Conservation (phyloP, 2,329 filamentous ascomycete species). For the Ophiostoma sp. region DNA sequence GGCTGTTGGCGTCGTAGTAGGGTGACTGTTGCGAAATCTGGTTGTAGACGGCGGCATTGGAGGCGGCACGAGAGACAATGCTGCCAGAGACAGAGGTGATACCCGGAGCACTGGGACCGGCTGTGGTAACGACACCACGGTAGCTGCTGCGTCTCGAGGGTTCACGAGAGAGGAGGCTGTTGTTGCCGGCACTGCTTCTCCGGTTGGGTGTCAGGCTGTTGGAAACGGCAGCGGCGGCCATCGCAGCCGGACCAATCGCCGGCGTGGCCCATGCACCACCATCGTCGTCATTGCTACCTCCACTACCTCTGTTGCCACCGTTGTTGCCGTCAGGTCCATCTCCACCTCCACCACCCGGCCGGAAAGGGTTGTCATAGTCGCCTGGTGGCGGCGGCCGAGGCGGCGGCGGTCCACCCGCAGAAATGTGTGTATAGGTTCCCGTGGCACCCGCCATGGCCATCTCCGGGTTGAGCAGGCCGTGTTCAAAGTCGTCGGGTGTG, state of each 20-base stretch:
- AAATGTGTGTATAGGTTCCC: neutral
- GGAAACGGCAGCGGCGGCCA: neutral
- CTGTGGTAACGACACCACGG: neutral
- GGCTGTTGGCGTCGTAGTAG: constrained; percentile 26
- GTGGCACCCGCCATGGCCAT: constrained; percentile 18
- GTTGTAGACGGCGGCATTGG: neutral
- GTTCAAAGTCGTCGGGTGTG: constrained; percentile 38
- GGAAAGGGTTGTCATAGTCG: constrained; percentile 30
- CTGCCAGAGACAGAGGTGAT: neutral
- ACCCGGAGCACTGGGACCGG: neutral
- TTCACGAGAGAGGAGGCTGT: constrained; percentile 25
- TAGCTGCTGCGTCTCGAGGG: constrained; percentile 10
- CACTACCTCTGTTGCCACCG: neutral
- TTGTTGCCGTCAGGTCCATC: neutral
- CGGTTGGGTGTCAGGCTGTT: neutral
- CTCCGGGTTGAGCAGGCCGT: constrained; percentile 29
- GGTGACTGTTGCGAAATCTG: constrained; percentile 23
- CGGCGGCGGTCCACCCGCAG: constrained; percentile 19
- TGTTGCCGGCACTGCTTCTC: neutral
- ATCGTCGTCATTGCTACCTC: neutral
- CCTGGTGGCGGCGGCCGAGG: constrained; percentile 27
- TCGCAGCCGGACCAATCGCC: constrained; percentile 18
- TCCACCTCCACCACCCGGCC: neutral
- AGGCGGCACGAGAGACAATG: neutral
- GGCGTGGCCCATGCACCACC: constrained; percentile 12